Conservation (phyloP, 148 eudicot genomes). For the Gaultheria prostrata region DNA sequence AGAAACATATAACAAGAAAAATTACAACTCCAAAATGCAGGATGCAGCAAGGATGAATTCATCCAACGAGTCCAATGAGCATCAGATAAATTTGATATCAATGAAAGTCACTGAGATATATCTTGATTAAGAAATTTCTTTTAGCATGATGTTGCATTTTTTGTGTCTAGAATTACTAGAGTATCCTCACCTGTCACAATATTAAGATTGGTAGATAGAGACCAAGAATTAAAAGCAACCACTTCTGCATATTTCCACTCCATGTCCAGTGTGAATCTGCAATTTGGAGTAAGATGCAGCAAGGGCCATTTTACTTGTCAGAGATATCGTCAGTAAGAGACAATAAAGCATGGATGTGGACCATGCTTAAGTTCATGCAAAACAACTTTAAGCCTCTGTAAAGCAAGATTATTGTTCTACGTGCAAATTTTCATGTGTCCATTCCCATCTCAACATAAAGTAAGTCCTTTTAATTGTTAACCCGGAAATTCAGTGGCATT, state of each 20-base stretch:
- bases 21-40: conserved; percentile 8
- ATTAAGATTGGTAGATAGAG: not conserved
- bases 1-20: conserved; percentile 11
- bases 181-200: not conserved
- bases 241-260: not conserved
- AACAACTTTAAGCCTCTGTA: not conserved
- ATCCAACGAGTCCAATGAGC: not conserved
- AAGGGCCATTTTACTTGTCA: not conserved
- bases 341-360: not conserved
- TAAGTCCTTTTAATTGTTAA: no score
- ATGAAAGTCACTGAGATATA: no score
- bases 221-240: not conserved
- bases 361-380: not conserved
- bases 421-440: not conserved
- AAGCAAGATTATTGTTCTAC: not conserved
- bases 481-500: no score
- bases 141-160: not conserved
- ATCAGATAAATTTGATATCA: no score
- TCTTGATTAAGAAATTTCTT: not conserved
- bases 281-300: not conserved
- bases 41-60: not conserved
- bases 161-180: not conserved
- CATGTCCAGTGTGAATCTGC: not conserved
- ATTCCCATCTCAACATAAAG: no score
- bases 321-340: no score